phyloP scores from a whole-genome alignment of 1,139 yeast species.

The Zygosaccharomyces sapae region DNA sequence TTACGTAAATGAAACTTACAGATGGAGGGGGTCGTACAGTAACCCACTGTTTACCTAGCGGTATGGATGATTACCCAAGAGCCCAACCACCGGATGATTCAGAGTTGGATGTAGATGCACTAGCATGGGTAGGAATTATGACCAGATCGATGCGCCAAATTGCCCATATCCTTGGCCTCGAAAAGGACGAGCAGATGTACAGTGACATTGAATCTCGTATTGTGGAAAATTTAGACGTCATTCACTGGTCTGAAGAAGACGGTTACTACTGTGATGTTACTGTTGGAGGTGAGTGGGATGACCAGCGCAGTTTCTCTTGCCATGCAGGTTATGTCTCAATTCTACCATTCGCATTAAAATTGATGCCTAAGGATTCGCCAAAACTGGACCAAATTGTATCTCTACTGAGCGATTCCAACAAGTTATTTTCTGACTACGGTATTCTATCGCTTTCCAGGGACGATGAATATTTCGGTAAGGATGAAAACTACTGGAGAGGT shows the following conservation, averaged over 20 bases:
- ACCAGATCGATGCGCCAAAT: conserved; percentile 72
- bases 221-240: conserved; percentile 55
- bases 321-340: conserved; percentile 84
- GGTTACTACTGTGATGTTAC: conserved; percentile 80
- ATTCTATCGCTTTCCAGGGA: conserved; percentile 73
- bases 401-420: conserved; percentile 61
- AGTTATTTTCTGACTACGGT: conserved; percentile 77
- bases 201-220: conserved; percentile 53
- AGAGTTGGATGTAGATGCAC: conserved; percentile 82
- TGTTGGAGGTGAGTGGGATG: conserved; percentile 61
- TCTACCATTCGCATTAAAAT: conserved; percentile 75
- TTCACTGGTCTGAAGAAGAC: conserved; percentile 75
- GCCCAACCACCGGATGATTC: conserved; percentile 77
- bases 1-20: conserved; percentile 66
- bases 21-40: conserved; percentile 93
- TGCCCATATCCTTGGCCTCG: conserved; percentile 56
- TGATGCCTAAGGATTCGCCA: conserved; percentile 53
- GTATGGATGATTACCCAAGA: conserved; percentile 93
- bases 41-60: conserved; percentile 86
- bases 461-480: conserved; percentile 64
- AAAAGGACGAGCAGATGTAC: conserved; percentile 55
- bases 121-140: conserved; percentile 94
- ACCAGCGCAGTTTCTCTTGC: conserved; percentile 53
- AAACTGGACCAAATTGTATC: conserved; percentile 52
- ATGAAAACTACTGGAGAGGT: conserved; percentile 94